Base-by-base conservation (phyloP, 257 asterid species). In the Thymus quinquecostatus region DNA sequence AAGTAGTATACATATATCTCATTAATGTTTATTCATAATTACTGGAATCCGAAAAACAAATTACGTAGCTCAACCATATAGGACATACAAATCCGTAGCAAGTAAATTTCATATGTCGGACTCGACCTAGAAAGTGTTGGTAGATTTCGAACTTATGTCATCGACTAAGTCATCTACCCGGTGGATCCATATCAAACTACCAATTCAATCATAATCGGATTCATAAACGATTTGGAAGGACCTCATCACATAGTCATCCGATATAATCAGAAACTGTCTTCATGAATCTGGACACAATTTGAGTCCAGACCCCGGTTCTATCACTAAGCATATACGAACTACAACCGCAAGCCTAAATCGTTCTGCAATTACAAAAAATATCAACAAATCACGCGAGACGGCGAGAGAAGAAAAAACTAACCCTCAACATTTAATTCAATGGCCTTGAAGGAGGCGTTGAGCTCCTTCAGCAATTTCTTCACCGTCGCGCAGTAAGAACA, bases 401-500 rank as follows among this genome's bases (percentile, higher is more conserved):
- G 49, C 14, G 67, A 73, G 70, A 70, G 64, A 57, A 33, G 28
- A 55, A 60, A 71, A 56, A 77, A 72, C 87, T 11, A 61, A 92
- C 97, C 73, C 75, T 93, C 96, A 0, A 63, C n/a, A 63, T 89
- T 89, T 77, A 93, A 70, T 59, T 93, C 98, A 70, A 91, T 56
- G 49, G 78, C 85, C 84, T 91, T 91, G 86, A 69, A 93, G 60
- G 91, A 73, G 14, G 92, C 96, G 43, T 94, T 92, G 36, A 87
- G 71, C 75, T 86, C 76, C 44, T 68, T 72, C 84, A 93, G 83
- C 84, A 93, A 79, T 71, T 89, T 79, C 91, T 93, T 93, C 76
- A 93, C 97, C 66, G 55, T 67, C 32, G 60, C 73, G 84, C 97
- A 89, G 79, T 27, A 93, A 3, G 98, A 90, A 68, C 98, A 93